Evolutionary conservation across 352 stramenopile species (phyloP), one percentile per base, ranked within the genome.

Genomic region (Peronospora farinosa): DNA sequence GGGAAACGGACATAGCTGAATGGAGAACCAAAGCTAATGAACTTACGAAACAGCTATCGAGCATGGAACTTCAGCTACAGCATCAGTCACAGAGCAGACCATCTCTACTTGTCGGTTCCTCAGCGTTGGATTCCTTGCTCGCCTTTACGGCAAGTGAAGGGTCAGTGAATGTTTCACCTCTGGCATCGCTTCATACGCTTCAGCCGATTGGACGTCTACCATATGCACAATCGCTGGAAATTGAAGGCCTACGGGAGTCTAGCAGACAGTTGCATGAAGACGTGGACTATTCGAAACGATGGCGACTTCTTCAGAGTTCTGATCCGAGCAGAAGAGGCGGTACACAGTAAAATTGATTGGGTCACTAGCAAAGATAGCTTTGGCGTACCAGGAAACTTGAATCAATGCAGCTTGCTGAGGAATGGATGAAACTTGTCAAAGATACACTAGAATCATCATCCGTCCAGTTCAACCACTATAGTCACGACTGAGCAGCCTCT

Each of bases 221-320:
- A n/a, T 92, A 92, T 40, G 81, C 81, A 7, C 77, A 84, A 30
- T 84, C 63, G 10, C 67, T 92, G 17, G 81, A 92, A 51, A 87
- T 92, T 37, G 81, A 92, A 63, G 81, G 81, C 0, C 27, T 92
- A 8, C 78, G 81, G 3, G 81, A 92, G 51, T 92, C 81, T 7
- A 82, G 72, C 30, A 57, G 60, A 38, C 68, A 74, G 32, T 62
- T 65, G 13, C 47, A 69, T 3, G 56, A 65, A 1, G 59, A 56
- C 13, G 57, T 77, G 7, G 63, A 73, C 40, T 79, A 79, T 53
- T 71, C 70, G 7, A 67, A 73, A 47, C 47, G 56, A 7, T 73
- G 50, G 55, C 58, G 63, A 15, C 28, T 67, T 17, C 35, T 71
- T 7, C 53, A 61, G 35, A 12, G 21, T 56, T 43, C 40, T 10